phyloP scores from a whole-genome alignment of 768 basidiomycete genomes.

The Glaciozyma antarctica region DNA sequence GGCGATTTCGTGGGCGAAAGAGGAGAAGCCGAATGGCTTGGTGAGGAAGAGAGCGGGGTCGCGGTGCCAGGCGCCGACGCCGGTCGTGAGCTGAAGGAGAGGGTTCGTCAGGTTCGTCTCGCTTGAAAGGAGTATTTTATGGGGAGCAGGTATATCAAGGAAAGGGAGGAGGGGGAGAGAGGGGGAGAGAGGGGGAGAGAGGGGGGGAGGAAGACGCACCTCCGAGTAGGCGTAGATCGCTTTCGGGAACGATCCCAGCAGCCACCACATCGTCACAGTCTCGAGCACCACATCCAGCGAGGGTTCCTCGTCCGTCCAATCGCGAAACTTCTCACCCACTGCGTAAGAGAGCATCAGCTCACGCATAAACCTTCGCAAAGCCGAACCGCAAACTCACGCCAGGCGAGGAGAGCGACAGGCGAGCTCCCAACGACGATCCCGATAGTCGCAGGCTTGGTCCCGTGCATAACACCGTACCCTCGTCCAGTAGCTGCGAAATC shows the following conservation, averaged over 20 bases:
- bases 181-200: neutral
- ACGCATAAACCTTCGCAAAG: neutral
- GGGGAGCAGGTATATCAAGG: neutral
- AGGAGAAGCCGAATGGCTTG: constrained; percentile 27
- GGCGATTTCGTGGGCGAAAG: constrained; percentile 15
- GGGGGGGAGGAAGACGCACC: neutral
- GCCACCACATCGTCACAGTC: constrained; percentile 25
- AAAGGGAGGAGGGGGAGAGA: neutral
- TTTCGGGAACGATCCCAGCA: constrained; percentile 12
- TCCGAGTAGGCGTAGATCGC: constrained; percentile 27
- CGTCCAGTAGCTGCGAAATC: constrained; percentile 7
- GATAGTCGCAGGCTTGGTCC: constrained; percentile 4
- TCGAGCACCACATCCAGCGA: constrained; percentile 20
- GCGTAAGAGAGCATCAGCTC: neutral
- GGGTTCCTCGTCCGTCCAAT: constrained; percentile 32
- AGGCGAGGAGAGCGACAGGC: constrained; percentile 32
- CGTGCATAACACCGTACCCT: constrained; percentile 26
- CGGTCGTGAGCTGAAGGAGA: neutral
- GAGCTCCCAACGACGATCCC: constrained; percentile 14
- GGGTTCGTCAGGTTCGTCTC: neutral
- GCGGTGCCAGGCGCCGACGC: constrained; percentile 14
- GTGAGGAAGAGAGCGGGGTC: constrained; percentile 9
- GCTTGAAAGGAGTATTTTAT: neutral
- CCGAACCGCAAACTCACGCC: constrained; percentile 6
- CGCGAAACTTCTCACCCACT: constrained; percentile 33